A percentile compares a stretch with the other conserved stretches of the same genome.
Conservation (phyloP, 2,329 filamentous ascomycete species). For the Colletotrichum filicis region DNA sequence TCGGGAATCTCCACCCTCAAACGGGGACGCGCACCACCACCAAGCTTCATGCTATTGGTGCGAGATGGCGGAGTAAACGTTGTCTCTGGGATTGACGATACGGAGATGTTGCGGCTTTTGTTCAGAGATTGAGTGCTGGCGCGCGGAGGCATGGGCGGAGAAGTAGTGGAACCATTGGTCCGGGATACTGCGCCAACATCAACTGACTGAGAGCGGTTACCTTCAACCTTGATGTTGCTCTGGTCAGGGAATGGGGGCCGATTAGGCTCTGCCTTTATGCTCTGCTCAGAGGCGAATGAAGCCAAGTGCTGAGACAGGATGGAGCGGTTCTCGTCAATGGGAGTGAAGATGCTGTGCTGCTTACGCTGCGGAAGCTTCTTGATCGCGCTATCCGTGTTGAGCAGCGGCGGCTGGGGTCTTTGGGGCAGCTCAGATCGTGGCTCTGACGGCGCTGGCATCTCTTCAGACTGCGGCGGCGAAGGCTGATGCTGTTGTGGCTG, state of each 20-base stretch:
- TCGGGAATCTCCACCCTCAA: slow-evolving; percentile 96
- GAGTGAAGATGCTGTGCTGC: slow-evolving; percentile 94
- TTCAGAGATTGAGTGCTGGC: slow-evolving; percentile 60
- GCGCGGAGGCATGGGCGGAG: slow-evolving; percentile 64
- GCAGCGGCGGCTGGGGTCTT: slow-evolving; percentile 55
- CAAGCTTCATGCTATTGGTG: slow-evolving; percentile 78
- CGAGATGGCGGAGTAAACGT: slow-evolving; percentile 77
- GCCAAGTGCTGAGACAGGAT: slow-evolving; percentile 87
- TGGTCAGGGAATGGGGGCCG: slow-evolving; percentile 35
- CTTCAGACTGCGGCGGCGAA: slow-evolving; percentile 58
- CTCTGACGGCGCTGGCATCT: slow-evolving; percentile 61
- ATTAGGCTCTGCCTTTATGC: slow-evolving; percentile 49
- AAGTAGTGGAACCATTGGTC: slow-evolving; percentile 58
- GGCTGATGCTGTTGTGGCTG: slow-evolving; percentile 51
- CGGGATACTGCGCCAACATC: slow-evolving; percentile 69
- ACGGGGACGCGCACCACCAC: slow-evolving; percentile 78
- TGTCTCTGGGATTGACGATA: slow-evolving; percentile 73
- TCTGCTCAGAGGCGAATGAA: slow-evolving; percentile 68
- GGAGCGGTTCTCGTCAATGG: slow-evolving; percentile 92
- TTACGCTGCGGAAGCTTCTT: slow-evolving; percentile 79
- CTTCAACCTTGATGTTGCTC: slow-evolving; percentile 38
- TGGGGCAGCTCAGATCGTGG: slow-evolving; percentile 58
- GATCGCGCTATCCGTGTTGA: slow-evolving; percentile 63
- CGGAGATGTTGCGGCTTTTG: slow-evolving; percentile 60
- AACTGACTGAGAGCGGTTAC: slow-evolving; percentile 70